Evolutionary conservation across 108 stramenopile genomes (phyloP), one percentile per base, ranked within the genome.

Genomic region (Pseudonitzschia multistriata): DNA sequence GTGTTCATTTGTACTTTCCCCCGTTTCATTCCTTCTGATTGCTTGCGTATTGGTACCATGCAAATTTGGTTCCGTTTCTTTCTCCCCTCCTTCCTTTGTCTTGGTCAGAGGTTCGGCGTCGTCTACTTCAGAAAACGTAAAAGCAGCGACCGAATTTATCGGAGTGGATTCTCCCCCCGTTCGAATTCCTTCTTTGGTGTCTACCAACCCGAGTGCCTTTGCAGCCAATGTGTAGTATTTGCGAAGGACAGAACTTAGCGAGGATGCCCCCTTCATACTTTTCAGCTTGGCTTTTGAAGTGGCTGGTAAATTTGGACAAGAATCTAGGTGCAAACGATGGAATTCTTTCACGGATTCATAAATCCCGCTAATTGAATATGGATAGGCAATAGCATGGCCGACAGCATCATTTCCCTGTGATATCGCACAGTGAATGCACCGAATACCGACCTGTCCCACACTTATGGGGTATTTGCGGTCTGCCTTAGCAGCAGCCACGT

Each of bases 291-390:
- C 70, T 42, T 83, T 81, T 6, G 67, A 54, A n/a, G 77, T 81
- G 17, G 35, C 61, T 8, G 88, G 84, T 10, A 89, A 59, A 65
- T 87, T 81, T 42, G 66, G 56, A 60, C 93, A 94, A 37, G 77
- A 76, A 14, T 88, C 88, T 15, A 94, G 72, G 69, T 94, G 93
- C 67, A 90, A 28, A 27, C 88, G 75, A 68, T 91, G 90, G 64
- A 91, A 90, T 62, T 91, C 90, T 60, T 88, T 81, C 29, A 91
- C 93, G 25, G 88, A 83, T 49, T 91, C 90, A 53, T 90, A 90
- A 30, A 94, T 88, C 62, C 87, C 86, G 68, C 77, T 85, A 37
- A 94, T 80, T 15, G 87, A 76, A 63, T 83, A 90, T 19, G 93
- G 93, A 78, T 85, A 94, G 14, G 81, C 73, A 30, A 89, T 85